These are phyloP conservation scores for Gaertneriomyces sp. DNA, from an alignment of 192 early-diverging fungal species.

Conservation along the genomic window DNA sequence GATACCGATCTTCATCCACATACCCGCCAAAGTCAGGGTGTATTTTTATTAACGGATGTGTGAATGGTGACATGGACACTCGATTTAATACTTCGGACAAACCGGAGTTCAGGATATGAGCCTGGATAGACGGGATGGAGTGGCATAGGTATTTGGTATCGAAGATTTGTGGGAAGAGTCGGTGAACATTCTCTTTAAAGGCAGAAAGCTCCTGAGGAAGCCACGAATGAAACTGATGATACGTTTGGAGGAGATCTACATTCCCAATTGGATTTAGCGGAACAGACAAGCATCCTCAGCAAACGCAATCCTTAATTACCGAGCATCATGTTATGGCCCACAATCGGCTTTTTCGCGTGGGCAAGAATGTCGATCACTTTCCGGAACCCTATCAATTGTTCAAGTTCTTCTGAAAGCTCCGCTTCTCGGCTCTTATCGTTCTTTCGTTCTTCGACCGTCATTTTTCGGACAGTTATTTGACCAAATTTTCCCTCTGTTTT, in stretches of 20 bases:
- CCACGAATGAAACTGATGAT: conserved; percentile 68
- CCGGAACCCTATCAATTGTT: conserved; percentile 64
- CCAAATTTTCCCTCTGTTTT: conserved; percentile 36
- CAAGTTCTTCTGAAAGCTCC: conserved; percentile 35
- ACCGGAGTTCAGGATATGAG: conserved; percentile 32
- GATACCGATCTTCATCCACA: conserved; percentile 40
- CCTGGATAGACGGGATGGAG: conserved; percentile 30
- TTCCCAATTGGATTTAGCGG: not conserved
- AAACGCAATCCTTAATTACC: conserved; percentile 18
- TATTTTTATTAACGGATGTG: conserved; percentile 55
- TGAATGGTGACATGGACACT: conserved; percentile 43
- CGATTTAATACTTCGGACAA: conserved; percentile 41
- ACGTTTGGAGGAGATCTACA: conserved; percentile 74
- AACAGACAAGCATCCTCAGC: not conserved
- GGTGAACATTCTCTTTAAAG: conserved; percentile 60
- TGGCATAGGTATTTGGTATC: conserved; percentile 69
- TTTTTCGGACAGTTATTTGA: conserved; percentile 43
- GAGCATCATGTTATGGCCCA: conserved; percentile 87
- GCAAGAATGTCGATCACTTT: conserved; percentile 74
- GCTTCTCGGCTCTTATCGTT: conserved; percentile 12
- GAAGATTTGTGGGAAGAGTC: conserved; percentile 41
- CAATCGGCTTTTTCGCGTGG: conserved; percentile 66
- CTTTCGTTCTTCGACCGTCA: conserved; percentile 49
- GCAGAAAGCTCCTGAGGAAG: conserved; percentile 64
- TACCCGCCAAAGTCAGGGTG: conserved; percentile 41